Percentiles rank a stretch among this genome's conserved stretches.
These are phyloP conservation scores for Aspergillus fumigatus DNA, from an alignment of 2,329 filamentous ascomycete genomes.

Conservation along the genomic window DNA sequence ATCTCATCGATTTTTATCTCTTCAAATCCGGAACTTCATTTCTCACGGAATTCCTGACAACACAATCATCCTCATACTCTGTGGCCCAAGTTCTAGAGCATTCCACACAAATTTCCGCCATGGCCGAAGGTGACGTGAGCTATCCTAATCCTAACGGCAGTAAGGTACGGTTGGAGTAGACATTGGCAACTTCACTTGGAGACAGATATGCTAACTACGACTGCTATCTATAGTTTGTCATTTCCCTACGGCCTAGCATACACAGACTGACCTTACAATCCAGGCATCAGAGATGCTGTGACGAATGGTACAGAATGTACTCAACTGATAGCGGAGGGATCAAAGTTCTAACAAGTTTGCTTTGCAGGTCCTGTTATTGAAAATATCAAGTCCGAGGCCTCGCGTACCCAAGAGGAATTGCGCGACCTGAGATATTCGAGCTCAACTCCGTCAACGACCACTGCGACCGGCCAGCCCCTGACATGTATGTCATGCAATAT, in stretches of 20 bases:
- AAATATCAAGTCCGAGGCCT: conserved; percentile 52
- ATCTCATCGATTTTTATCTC: conserved; percentile 5
- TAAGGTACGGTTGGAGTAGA: conserved; percentile 29
- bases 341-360: conserved; percentile 14
- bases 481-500: conserved; percentile 46
- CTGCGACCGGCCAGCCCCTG: conserved; percentile 58
- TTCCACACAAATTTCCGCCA: conserved; percentile 21
- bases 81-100: conserved; percentile 7
- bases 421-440: conserved; percentile 53
- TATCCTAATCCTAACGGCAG: conserved; percentile 36
- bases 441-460: conserved; percentile 49
- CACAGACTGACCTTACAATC: conserved; percentile 15
- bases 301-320: conserved; percentile 18
- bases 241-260: conserved; percentile 1
- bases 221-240: conserved; percentile 11
- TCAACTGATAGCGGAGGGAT: conserved; percentile 1
- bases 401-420: conserved; percentile 55
- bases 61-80: conserved; percentile 6
- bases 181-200: not conserved
- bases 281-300: conserved; percentile 23
- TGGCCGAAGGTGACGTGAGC: conserved; percentile 35
- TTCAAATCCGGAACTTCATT: not conserved
- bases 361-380: conserved; percentile 51
- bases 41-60: conserved; percentile 5
- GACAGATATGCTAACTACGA: conserved; percentile 4